A percentile compares a stretch with the other conserved stretches of the same genome.
Conservation (phyloP, 1,284 basidiomycete species). For the Hortiboletus rubellus region DNA sequence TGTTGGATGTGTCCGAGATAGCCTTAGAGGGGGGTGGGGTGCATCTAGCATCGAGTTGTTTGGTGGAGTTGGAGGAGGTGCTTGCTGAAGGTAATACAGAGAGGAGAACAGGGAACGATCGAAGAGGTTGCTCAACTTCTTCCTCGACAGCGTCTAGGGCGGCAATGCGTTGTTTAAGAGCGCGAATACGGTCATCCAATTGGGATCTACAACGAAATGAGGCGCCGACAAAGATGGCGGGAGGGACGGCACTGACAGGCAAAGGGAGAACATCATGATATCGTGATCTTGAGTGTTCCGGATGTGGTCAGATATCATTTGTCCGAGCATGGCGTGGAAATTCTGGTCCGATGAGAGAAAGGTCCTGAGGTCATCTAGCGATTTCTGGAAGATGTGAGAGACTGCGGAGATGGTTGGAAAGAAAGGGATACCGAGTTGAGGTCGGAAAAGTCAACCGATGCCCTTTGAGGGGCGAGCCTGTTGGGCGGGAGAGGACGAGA, state of each 20-base stretch:
- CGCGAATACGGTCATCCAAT: constrained; percentile 27
- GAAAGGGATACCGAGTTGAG: constrained; percentile 15
- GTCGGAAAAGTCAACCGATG: constrained; percentile 9
- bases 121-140: background rate
- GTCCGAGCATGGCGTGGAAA: constrained; percentile 13
- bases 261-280: constrained; percentile 22
- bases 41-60: background rate
- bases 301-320: constrained; percentile 23
- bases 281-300: constrained; percentile 15
- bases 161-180: constrained; percentile 22
- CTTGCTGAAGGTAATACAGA: constrained; percentile 4
- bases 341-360: constrained; percentile 17
- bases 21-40: constrained; percentile 20
- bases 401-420: background rate
- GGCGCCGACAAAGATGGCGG: background rate
- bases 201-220: constrained; percentile 22
- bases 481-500: background rate
- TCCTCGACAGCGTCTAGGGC: background rate
- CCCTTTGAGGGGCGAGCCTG: constrained; percentile 11
- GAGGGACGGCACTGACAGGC: constrained; percentile 18
- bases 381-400: constrained; percentile 24
- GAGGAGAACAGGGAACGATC: background rate
- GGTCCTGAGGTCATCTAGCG: constrained; percentile 16
- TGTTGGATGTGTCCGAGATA: constrained; percentile 19
- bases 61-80: background rate